Base-by-base conservation (phyloP, 2,329 filamentous ascomycete species). In the Fusarium sororula region DNA sequence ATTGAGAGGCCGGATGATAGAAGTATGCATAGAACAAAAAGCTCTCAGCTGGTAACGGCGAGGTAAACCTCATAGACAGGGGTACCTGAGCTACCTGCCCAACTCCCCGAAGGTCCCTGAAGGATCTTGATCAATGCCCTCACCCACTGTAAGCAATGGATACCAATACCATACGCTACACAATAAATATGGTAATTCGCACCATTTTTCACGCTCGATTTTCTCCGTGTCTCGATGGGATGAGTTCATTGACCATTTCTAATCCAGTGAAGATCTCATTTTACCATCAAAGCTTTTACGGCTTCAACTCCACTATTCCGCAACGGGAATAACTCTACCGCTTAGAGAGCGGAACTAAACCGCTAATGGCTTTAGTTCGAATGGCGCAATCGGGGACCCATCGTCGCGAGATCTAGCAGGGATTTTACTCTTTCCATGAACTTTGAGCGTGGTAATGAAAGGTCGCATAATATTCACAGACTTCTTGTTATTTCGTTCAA, bases 341-440 rank as follows among this genome's bases (percentile, higher is more conserved):
- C 74, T 70, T 55, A 28, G 28, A 35, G 24, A 51, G 28, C 45
- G 22, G 28, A 22, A 28, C 12, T 42, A 51, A 20, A 7, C 53
- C 42, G 17, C 17, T 10, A 70, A 65, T 38, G 67, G 67, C 15
- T 39, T 14, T 45, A 24, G 53, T 7, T n/a, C 66, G 56, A 77
- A 78, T 78, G 72, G 73, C 76, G 76, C 75, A 77, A 78, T 78
- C 71, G 71, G 41, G 41, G 55, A 58, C 57, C 28, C 63, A 74
- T 74, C 72, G 68, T 78, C 74, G 75, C 58, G 70, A 74, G 70
- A 68, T 72, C 64, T 68, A 26, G 47, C 44, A 39, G 64, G 55
- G 59, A 62, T 59, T 66, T 66, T 63, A 24, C n/a, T 28, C 41
- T 62, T n/a, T 47, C 48, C 37, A 54, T 20, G 32, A 61, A 59